Evolutionary conservation across 768 basidiomycete genomes (phyloP), one percentile per base, ranked within the genome.

Genomic region (Cyclocybe cylindracea): DNA sequence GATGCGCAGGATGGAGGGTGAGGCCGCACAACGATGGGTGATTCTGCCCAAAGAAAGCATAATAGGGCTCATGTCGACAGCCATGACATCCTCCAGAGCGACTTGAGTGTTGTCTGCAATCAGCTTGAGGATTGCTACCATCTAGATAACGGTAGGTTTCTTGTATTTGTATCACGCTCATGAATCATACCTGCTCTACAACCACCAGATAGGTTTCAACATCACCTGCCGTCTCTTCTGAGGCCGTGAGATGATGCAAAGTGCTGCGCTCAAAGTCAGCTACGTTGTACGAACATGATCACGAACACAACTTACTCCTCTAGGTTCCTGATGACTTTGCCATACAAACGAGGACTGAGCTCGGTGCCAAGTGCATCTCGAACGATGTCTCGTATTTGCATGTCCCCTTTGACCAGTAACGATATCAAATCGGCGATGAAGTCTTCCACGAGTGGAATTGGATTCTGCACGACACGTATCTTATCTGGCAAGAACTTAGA

Each of bases 301-400:
- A 50, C 11, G 56, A 55, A 46, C n/a, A 31, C 13, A 7, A 73
- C 88, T 59, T 66, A 94, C 93, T 82, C 80, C 46, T 90, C 87
- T 50, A 96, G 73, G 52, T 85, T 81, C 55, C 78, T 82, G 44
- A 95, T 75, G 31, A 95, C 69, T 51, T 77, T 78, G 16, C 79
- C 72, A 59, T 90, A 89, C 42, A 91, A 70, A 41, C 80, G 76
- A 24, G 86, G 84, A 54, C 84, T 86, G 14, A 95, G 73, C 60
- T 97, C 94, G 10, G 76, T 74, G 2, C 93, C 91, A 13, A 97
- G 68, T 0, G 91, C 90, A 48, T 93, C 91, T 57, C 84, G 80
- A 2, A 89, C 89, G 9, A 84, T 76, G 59, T 96, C 89, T n/a
- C 92, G 82, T 34, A 88, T 79, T 39, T 80, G 76, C 5, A 83